Evolutionary conservation across 2,329 filamentous ascomycete species (phyloP), one percentile per base, ranked within the genome.

Genomic region (Neopestalotiopsis rosae): DNA sequence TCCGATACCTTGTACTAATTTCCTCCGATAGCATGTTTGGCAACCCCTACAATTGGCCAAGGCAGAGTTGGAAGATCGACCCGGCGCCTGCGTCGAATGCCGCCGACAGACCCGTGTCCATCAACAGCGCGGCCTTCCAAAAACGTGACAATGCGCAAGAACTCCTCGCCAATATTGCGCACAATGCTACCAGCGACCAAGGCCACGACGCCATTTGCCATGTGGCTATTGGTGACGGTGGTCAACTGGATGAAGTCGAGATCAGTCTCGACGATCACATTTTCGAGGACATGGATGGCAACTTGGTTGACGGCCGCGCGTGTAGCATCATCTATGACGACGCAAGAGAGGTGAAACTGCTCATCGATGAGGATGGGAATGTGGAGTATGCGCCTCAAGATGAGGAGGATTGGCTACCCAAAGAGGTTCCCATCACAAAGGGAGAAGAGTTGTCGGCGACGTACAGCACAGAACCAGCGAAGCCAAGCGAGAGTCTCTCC

Each of bases 311-410:
- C 66, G 66, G 66, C 30, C 62, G 61, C 12, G 49, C 61, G 28
- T 68, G 66, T 42, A 45, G 65, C 45, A 34, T 68, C 61, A 68
- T 68, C 24, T 68, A 68, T 32, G 61, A 65, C 30, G 66, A 68
- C 58, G 1, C 58, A 5, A n/a, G 17, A 34, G 17, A 34, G 14
- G 30, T 34, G 58, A 12, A 34, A 17, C 14, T 61, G 17, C 17
- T 61, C 58, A 28, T 61, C n/a, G n/a, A 61, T 28, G 58, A 28
- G n/a, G 58, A 61, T 61, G 58, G 58, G 14, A 61, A 34, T 28
- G 28, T 61, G 2, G 58, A 38, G 34, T 38, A 38, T 57, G 52
- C 17, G 2, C 6, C 17, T 2, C n/a, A n/a, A 57, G n/a, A 28
- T 57, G n/a, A 28, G 14, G n/a, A 28, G 14, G 52, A 28, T n/a